These are phyloP conservation scores for Prosopis cineraria DNA, from an alignment of 306 rosid genomes.

Conservation along the genomic window DNA sequence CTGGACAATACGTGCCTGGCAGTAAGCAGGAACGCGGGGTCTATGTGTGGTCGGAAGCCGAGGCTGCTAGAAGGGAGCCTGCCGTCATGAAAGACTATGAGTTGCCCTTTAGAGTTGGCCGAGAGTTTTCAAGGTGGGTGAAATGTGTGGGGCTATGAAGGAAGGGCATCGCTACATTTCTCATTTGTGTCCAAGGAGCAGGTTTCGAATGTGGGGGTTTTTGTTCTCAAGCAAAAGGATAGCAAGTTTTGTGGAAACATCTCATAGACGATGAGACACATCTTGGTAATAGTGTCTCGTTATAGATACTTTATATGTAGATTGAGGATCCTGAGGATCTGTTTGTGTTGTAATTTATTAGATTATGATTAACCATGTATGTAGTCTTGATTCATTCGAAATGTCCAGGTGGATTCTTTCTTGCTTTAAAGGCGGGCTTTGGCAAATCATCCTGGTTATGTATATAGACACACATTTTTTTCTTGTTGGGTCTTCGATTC, in stretches of 20 bases:
- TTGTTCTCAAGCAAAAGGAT: conserved; percentile 22
- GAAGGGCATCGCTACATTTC: conserved; percentile 3
- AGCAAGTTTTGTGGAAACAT: conserved; percentile 2
- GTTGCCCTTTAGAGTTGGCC: conserved; percentile 82
- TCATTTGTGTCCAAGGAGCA: conserved; percentile 12
- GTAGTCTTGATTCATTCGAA: conserved; percentile 59
- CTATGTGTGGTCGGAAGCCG: conserved; percentile 88
- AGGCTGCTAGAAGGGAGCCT: conserved; percentile 79
- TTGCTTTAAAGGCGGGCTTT: conserved; percentile 34
- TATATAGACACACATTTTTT: conserved; percentile 36
- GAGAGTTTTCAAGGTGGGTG: conserved; percentile 92
- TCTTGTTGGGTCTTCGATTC: neutral
- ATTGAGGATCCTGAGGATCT: conserved; percentile 53
- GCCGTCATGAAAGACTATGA: conserved; percentile 80
- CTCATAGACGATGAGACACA: neutral
- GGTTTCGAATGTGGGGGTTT: conserved; percentile 2
- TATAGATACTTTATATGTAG: conserved; percentile 48
- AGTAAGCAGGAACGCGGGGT: conserved; percentile 93
- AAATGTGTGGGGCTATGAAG: conserved; percentile 89
- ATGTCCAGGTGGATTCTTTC: conserved; percentile 36
- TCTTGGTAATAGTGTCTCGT: conserved; percentile 38
- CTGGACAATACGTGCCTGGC: conserved; percentile 99
- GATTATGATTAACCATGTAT: conserved; percentile 55
- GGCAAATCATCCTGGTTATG: conserved; percentile 34
- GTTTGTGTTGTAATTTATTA: conserved; percentile 54